These are phyloP conservation scores for Cytospora chrysosperma DNA, from an alignment of 2,329 filamentous ascomycete genomes.

Conservation along the genomic window DNA sequence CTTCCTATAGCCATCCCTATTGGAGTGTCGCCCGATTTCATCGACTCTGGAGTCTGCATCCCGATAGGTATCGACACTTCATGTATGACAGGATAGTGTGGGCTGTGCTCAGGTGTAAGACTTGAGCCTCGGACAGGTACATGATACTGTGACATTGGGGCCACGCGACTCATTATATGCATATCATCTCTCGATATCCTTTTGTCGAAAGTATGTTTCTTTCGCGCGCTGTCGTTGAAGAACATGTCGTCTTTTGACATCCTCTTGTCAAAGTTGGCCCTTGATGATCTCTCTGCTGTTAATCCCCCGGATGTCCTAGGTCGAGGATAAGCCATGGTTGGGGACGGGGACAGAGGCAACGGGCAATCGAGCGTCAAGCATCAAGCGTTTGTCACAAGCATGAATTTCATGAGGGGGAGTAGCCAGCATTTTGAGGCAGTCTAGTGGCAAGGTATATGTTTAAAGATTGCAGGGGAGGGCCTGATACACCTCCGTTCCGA, in stretches of 20 bases:
- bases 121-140: conserved; percentile 42
- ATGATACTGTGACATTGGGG: conserved; percentile 37
- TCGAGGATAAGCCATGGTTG: conserved; percentile 35
- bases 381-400: conserved; percentile 32
- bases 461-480: conserved; percentile 35
- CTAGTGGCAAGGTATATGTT: conserved; percentile 28
- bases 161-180: conserved; percentile 34
- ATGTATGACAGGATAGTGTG: conserved; percentile 34
- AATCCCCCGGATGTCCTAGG: conserved; percentile 38
- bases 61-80: conserved; percentile 37
- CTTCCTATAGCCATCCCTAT: conserved; percentile 78
- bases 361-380: conserved; percentile 34
- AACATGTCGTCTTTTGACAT: conserved; percentile 47
- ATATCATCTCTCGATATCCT: conserved; percentile 46
- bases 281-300: conserved; percentile 3
- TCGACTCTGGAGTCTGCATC: conserved; percentile 44
- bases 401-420: conserved; percentile 30
- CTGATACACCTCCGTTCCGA: conserved; percentile 36
- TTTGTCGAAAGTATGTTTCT: conserved; percentile 33
- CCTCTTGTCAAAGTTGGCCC: conserved; percentile 39
- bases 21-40: conserved; percentile 44
- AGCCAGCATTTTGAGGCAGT: conserved; percentile 34
- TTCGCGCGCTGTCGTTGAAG: conserved; percentile 31
- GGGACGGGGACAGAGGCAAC: conserved; percentile 28
- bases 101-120: conserved; percentile 45